Base-by-base conservation (phyloP, 2,329 filamentous ascomycete genomes). In the Catunica adiposa region DNA sequence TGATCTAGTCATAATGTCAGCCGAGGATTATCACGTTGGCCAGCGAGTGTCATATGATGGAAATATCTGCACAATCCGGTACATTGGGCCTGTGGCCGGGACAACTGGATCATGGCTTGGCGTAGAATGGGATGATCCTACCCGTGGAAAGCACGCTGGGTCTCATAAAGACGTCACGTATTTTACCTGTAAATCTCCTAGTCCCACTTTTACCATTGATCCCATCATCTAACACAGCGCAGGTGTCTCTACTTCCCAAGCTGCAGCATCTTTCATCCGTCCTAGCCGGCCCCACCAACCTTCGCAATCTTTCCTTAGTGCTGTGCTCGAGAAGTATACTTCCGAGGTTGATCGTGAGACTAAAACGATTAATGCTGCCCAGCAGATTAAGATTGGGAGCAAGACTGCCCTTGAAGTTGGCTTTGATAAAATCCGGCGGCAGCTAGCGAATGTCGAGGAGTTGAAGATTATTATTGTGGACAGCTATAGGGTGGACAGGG, bases 331-430 rank as follows among this genome's bases (percentile, higher is more conserved):
- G 62, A 98, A 96, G 70, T 98, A 98, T 66, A 86, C 83, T 2
- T 77, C 80, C 2, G 78, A 83, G 57, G 66, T 69, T 14, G 52
- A 59, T 52, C 55, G 52, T 3, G 34, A 44, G 3, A 60, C 57
- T 2, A 20, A 25, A 1, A 42, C 58, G 6, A 62, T 62, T 29
- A 58, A 63, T 5, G 65, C 62, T 7, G 62, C 63, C 1, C 37
- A 44, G 52, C 73, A 79, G 51, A 84, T 94, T 60, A 70, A 74
- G 55, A 83, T 74, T 75, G 94, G 73, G 70, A 86, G 68, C 38
- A 97, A 97, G 69, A 78, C 89, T 17, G 90, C 87, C 3, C 85
- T 97, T 69, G 90, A 97, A 69, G 80, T 97, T 34, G 92, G 92
- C 29, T 97, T 97, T 62, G 89, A 94, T 62, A 96, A 96, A 73